Evolutionary conservation across 148 eudicot species (phyloP).

Genomic region (Diospyros kaki): DNA sequence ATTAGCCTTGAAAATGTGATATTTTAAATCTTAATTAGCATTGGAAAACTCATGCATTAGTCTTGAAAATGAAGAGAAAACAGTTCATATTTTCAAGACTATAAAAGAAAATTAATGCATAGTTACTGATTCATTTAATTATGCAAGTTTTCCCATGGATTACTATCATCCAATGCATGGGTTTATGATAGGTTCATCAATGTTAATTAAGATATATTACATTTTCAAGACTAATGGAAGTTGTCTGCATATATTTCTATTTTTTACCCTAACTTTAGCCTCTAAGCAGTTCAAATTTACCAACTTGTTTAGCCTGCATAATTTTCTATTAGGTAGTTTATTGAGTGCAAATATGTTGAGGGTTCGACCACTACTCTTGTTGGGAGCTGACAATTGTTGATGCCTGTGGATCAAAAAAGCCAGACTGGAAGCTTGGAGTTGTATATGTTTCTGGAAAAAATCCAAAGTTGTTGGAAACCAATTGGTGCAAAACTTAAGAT

Average conservation of each 20-base stretch:
- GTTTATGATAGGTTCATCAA: no score
- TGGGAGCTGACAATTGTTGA: neutral
- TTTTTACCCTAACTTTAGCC: neutral
- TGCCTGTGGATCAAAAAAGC: neutral
- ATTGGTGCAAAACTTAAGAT: neutral
- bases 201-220: no score
- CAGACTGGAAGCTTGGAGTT: neutral
- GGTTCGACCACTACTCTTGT: neutral
- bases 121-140: no score
- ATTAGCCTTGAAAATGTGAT: no score
- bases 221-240: neutral
- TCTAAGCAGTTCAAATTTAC: neutral
- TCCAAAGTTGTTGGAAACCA: neutral
- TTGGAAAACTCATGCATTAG: no score
- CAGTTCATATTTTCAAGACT: no score
- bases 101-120: no score
- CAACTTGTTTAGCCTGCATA: neutral
- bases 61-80: no score
- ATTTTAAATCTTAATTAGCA: no score
- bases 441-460: neutral
- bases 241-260: neutral
- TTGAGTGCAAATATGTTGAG: slow-evolving; percentile 5
- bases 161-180: no score
- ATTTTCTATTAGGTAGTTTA: slow-evolving; percentile 8
- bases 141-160: no score